phyloP scores from a whole-genome alignment of 148 eudicot genomes.

The Nepenthes mirabilis region DNA sequence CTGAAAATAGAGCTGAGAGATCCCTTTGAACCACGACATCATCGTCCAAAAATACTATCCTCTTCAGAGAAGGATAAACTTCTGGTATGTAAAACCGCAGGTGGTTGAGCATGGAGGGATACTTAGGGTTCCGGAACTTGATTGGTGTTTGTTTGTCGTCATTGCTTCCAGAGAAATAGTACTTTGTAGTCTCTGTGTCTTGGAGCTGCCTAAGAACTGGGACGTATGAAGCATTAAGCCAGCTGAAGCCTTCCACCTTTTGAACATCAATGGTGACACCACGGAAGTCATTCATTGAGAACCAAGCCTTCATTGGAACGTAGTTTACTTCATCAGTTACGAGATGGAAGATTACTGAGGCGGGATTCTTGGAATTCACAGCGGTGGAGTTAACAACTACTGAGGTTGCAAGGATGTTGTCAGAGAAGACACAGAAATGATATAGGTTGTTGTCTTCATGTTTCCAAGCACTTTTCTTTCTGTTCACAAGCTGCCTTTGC shows the following conservation, averaged over 20 bases:
- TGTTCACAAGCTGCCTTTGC: conserved; percentile 28
- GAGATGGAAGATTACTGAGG: conserved; percentile 53
- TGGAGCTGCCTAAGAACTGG: conserved; percentile 86
- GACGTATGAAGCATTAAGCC: conserved; percentile 84
- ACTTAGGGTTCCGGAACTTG: conserved; percentile 75
- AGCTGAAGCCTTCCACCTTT: conserved; percentile 67
- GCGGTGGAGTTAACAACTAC: conserved; percentile 79
- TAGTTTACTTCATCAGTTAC: conserved; percentile 84
- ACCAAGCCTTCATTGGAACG: conserved; percentile 88
- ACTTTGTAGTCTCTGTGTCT: conserved; percentile 65
- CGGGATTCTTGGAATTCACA: conserved; percentile 46
- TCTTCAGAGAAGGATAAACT: conserved; percentile 64
- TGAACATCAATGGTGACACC: conserved; percentile 73
- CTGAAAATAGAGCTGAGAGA: conserved; percentile 50
- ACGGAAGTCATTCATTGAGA: conserved; percentile 49
- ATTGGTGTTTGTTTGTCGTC: conserved; percentile 60
- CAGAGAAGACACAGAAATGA: conserved; percentile 81
- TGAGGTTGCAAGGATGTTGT: conserved; percentile 82
- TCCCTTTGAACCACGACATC: conserved; percentile 85
- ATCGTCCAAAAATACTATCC: conserved; percentile 70
- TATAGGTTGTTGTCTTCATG: conserved; percentile 38
- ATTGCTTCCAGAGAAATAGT: conserved; percentile 67
- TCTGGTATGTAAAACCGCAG: conserved; percentile 80
- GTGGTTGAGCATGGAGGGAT: conserved; percentile 79
- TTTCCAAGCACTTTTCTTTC: conserved; percentile 26